Base-by-base conservation (phyloP, 1,284 basidiomycete genomes). In the Cryptococcus maquisensis region DNA sequence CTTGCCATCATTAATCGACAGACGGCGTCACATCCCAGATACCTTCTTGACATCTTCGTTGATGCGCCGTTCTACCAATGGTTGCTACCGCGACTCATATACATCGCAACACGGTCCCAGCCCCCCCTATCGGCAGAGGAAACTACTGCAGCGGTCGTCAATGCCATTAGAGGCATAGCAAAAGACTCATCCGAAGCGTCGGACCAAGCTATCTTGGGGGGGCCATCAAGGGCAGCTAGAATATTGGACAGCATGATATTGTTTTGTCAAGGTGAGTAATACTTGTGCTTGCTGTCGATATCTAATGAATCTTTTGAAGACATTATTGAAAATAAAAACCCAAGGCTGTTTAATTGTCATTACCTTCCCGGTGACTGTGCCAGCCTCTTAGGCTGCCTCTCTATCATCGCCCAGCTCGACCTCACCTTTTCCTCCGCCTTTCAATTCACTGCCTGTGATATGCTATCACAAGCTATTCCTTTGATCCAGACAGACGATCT, bases 21-120 rank as follows among this genome's bases (percentile, higher is more conserved):
- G 51, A 55, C 57, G 9, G 45, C 42, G 0, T 21, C 61, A 8
- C 61, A 55, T 18, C 68, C 71, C 3, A 60, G 64, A 13, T 53
- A 73, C 10, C 54, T 55, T 13, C 41, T 44, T 9, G 16, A 57
- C 4, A 45, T 38, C 3, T 50, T 59, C 6, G 21, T 18, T 4
- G 40, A 54, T 20, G 32, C 60, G 2, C 72, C 69, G 0, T 58
- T 74, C 21, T 76, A 68, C 55, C 63, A 69, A 39, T 74, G 68
- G 67, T 52, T 76, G 24, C 40, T 75, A 6, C 69, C 72, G 0
- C 56, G 71, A 13, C 47, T 75, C 7, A 56, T 72, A 9, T 50
- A 64, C 16, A 70, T 67, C 9, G 66, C 68, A 54, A 54, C 4
- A 20, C 18, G 2, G 18, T 49, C 15, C 18, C 42, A 12, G 47